Percentiles rank a stretch among this genome's conserved stretches.
Conservation (phyloP, 2,329 filamentous ascomycete genomes). For the Microascus cirrosus region DNA sequence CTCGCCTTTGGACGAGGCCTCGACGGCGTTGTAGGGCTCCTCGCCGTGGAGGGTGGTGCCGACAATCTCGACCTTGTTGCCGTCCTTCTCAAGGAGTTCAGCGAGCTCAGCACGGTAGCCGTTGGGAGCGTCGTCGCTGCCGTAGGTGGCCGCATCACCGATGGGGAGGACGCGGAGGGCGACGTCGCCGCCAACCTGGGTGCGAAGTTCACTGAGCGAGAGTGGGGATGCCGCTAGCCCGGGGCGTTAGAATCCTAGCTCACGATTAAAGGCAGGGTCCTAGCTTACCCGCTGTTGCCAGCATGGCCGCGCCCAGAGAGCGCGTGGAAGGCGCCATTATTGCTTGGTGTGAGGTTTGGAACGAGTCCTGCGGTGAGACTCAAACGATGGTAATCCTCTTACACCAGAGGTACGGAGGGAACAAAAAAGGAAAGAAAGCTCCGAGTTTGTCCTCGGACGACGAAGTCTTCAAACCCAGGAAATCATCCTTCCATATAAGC, state of each 20-base stretch:
- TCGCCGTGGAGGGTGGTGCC: constrained; percentile 20
- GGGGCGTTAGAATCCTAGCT: not conserved
- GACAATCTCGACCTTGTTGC: constrained; percentile 23
- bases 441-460: not conserved
- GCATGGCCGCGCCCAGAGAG: not conserved
- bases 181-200: constrained; percentile 2
- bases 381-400: not conserved
- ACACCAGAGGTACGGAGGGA: not conserved
- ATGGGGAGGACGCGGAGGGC: constrained; percentile 19
- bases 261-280: not conserved
- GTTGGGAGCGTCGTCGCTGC: constrained; percentile 14
- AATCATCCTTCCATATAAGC: not conserved
- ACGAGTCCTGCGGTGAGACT: not conserved
- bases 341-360: not conserved
- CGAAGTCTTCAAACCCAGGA: not conserved
- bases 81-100: constrained; percentile 16
- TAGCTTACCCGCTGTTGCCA: not conserved
- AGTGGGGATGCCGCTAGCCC: not conserved
- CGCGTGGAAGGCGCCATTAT: not conserved
- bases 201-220: not conserved
- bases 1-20: constrained; percentile 21
- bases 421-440: not conserved
- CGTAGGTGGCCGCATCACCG: constrained; percentile 25
- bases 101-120: constrained; percentile 23
- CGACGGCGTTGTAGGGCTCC: constrained; percentile 22